A percentile compares a stretch with the other conserved stretches of the same genome.
These are phyloP conservation scores for Pseudohyphozyma bogoriensis DNA, from an alignment of 768 basidiomycete genomes.

Conservation along the genomic window DNA sequence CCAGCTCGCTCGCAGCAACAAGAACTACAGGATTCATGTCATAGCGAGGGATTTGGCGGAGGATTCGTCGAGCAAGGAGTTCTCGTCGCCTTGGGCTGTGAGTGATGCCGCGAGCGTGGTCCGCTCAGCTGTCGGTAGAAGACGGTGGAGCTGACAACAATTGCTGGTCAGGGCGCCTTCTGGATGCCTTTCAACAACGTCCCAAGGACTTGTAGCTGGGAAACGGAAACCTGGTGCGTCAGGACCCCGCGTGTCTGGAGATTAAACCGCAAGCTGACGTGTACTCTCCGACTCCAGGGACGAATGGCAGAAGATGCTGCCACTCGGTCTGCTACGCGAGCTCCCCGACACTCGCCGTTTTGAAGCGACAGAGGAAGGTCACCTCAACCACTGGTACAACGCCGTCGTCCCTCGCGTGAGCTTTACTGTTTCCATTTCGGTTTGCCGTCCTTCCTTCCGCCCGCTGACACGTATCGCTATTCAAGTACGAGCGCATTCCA, in stretches of 20 bases:
- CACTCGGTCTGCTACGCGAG: background rate
- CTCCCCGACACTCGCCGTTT: constrained; percentile 14
- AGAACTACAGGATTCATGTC: constrained; percentile 34
- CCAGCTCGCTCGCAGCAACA: constrained; percentile 30
- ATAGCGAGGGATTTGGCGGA: constrained; percentile 37
- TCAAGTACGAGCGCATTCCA: constrained; percentile 2
- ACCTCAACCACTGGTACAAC: constrained; percentile 20
- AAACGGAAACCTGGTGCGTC: constrained; percentile 13
- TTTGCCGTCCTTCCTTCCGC: background rate
- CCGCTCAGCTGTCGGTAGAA: background rate
- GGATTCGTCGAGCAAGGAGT: constrained; percentile 32
- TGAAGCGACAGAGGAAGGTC: background rate
- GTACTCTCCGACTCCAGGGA: background rate
- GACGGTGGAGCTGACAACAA: background rate
- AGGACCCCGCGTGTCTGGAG: no score
- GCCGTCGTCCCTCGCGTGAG: constrained; percentile 6
- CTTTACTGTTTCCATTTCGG: no score
- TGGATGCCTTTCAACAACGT: constrained; percentile 34
- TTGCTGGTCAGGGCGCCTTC: constrained; percentile 33
- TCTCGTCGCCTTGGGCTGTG: constrained; percentile 40
- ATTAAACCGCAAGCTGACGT: background rate
- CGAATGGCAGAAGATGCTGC: constrained; percentile 2
- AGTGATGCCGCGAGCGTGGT: constrained; percentile 5
- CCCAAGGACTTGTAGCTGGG: constrained; percentile 11
- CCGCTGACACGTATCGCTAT: background rate